Base-by-base conservation (phyloP, 805 yeast species). In the Saccharomycopsis oosterbeekiorum region DNA sequence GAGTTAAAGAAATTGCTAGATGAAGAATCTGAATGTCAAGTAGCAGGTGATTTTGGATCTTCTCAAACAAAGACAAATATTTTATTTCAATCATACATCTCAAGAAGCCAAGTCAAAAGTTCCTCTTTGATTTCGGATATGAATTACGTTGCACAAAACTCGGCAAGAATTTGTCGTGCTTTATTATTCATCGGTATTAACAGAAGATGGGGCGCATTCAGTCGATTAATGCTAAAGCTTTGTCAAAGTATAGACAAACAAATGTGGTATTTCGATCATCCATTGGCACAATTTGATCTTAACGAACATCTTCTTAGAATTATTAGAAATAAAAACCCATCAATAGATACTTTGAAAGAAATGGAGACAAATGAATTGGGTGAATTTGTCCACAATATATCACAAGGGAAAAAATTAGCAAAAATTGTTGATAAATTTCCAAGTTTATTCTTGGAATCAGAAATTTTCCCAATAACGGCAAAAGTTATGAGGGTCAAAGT, bases 131-230 rank as follows among this genome's bases (percentile, higher is more conserved):
- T 82, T 1, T 89, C 97, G 0, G 99, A 94, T 72, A 79, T 89
- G 57, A 88, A 89, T 65, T 94, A 94, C 70, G 96, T 94, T 61
- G 97, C 98, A 1, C 99, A 94, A 69, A 94, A 94, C 69, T 82
- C 97, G 2, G 90, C 93, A 0, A 84, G 99, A 76, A 93, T 94
- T 40, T 84, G 96, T 66, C 82, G 98, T 29, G 97, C 99, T 0
- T 76, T 96, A 57, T 91, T 94, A 67, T 74, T 92, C 64, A 84
- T 94, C 64, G 96, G 96, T 42, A 76, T 94, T 41, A 88, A 89
- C 68, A 78, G 99, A 66, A 78, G 96, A 62, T 94, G 99, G 99
- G 97, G 98, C 0, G 71, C 75, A 6, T 84, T 91, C 64, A 80
- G 94, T 57, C 82, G 84, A 60, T 80, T 86, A 5, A 80, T 92